Evolutionary conservation across 768 basidiomycete genomes (phyloP).

Genomic region (Tulasnella sp.): DNA sequence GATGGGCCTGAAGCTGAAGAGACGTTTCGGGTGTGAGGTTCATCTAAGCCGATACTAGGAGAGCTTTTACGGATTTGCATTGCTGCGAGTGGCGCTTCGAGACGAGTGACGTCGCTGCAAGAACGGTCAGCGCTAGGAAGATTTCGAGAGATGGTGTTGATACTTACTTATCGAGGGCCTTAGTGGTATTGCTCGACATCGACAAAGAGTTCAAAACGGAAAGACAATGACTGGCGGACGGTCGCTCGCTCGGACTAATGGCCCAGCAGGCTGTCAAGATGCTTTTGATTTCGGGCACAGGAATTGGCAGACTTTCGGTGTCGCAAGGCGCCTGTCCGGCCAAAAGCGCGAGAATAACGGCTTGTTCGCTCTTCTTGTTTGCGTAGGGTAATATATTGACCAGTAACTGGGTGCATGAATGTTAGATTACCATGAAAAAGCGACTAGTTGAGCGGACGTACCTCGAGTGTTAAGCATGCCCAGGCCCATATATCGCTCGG

Average conservation of each 20-base stretch:
- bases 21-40: no score
- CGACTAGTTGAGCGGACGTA: neutral
- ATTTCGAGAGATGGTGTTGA: no score
- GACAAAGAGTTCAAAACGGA: no score
- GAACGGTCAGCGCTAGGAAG: no score
- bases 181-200: no score
- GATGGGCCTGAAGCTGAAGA: no score
- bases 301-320: neutral
- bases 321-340: neutral
- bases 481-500: neutral
- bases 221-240: neutral
- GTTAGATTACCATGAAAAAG: neutral
- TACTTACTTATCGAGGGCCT: no score
- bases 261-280: neutral
- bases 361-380: neutral
- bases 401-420: no score
- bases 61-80: no score
- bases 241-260: neutral
- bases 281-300: neutral
- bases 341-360: neutral
- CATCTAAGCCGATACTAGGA: no score
- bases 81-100: no score
- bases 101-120: no score
- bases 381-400: neutral
- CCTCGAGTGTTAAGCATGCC: neutral